phyloP scores from a whole-genome alignment of 2,329 filamentous ascomycete genomes.

The Chrysoporthe puriensis region DNA sequence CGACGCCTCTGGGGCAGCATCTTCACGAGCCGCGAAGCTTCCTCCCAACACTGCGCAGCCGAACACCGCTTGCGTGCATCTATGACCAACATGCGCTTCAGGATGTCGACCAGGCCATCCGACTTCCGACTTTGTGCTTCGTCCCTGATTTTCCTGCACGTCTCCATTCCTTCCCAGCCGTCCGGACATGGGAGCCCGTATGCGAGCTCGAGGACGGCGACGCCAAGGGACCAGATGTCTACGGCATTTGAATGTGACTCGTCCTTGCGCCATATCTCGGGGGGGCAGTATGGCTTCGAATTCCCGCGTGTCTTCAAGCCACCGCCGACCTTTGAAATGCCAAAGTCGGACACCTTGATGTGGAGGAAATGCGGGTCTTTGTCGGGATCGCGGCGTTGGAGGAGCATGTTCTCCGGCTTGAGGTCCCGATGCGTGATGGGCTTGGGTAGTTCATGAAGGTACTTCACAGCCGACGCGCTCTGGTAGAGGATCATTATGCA shows the following conservation, averaged over 20 bases:
- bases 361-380: not conserved
- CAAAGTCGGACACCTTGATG: not conserved
- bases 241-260: constrained; percentile 14
- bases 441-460: not conserved
- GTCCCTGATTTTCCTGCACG: not conserved
- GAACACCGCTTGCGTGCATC: not conserved
- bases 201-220: constrained; percentile 10
- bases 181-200: constrained; percentile 10
- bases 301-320: constrained; percentile 6
- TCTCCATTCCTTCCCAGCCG: not conserved
- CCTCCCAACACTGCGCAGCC: constrained; percentile 1
- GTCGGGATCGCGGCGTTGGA: not conserved
- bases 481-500: too few relatives aligned
- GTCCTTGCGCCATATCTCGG: not conserved
- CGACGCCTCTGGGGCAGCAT: not conserved
- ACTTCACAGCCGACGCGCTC: not conserved
- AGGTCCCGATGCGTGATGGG: not conserved
- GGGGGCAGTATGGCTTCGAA: constrained; percentile 15
- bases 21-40: constrained; percentile 1
- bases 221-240: constrained; percentile 19
- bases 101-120: not conserved
- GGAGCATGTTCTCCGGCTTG: constrained; percentile 6
- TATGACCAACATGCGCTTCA: constrained; percentile 1
- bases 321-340: not conserved
- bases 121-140: not conserved